Percentiles rank a stretch among this genome's conserved stretches.
These are phyloP conservation scores for Euphorbia corollata DNA, from an alignment of 441 rosid species.

Conservation along the genomic window DNA sequence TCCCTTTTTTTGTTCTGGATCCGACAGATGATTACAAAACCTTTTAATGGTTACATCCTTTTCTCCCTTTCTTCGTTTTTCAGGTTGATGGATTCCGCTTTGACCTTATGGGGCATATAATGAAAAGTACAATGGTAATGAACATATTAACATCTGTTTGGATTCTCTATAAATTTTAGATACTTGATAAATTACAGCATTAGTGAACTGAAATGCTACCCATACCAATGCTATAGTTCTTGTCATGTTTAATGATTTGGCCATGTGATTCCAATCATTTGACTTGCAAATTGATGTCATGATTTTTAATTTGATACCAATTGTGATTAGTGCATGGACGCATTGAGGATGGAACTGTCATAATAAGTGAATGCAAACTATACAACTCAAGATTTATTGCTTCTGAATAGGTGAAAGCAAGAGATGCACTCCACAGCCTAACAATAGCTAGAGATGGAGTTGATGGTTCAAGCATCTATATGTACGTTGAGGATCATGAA, in stretches of 20 bases:
- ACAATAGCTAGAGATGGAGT: constrained; percentile 71
- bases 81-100: constrained; percentile 97
- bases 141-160: constrained; percentile 17
- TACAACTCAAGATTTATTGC: constrained; percentile 18
- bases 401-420: constrained; percentile 61
- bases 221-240: not conserved
- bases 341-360: constrained; percentile 4
- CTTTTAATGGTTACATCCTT: constrained; percentile 12
- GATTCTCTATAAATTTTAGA: not conserved
- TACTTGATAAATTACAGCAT: too few relatives aligned
- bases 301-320: constrained; percentile 7
- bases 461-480: constrained; percentile 73
- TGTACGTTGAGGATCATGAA: constrained; percentile 42
- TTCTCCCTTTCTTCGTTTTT: constrained; percentile 20
- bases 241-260: not conserved
- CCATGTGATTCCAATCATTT: constrained; percentile 8
- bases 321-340: constrained; percentile 12
- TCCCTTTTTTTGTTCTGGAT: constrained; percentile 4
- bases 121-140: constrained; percentile 82
- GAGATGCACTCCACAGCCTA: constrained; percentile 54
- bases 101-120: constrained; percentile 97
- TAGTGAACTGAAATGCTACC: not conserved
- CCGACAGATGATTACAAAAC: constrained; percentile 12
- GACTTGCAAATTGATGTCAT: not conserved
- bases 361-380: constrained; percentile 4